Conservation (phyloP, 768 basidiomycete genomes). For the Pleurotus djamor region DNA sequence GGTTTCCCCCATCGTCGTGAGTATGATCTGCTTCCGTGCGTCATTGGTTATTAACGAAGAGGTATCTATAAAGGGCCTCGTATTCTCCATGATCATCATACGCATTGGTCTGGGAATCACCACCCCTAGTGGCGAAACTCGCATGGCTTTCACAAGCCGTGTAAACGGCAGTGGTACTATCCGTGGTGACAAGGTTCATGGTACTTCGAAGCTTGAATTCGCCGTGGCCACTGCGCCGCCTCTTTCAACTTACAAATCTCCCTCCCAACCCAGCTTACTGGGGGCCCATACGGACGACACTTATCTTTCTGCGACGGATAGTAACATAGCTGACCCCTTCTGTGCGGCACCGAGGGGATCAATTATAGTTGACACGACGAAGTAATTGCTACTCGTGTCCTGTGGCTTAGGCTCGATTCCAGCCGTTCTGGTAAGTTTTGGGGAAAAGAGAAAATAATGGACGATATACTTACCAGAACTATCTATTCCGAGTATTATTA, state of each 20-base stretch:
- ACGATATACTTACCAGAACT: background rate
- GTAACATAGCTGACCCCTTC: too few relatives aligned
- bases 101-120: slow-evolving; percentile 32
- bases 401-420: too few relatives aligned
- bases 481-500: too few relatives aligned
- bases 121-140: slow-evolving; percentile 13
- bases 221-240: background rate
- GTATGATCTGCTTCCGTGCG: slow-evolving; percentile 5
- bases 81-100: slow-evolving; percentile 38
- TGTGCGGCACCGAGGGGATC: too few relatives aligned
- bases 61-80: slow-evolving; percentile 23
- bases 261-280: too few relatives aligned
- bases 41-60: background rate
- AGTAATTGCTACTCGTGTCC: too few relatives aligned
- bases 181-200: background rate
- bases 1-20: slow-evolving; percentile 20
- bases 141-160: background rate
- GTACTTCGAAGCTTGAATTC: background rate
- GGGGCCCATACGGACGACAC: too few relatives aligned
- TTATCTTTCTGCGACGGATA: too few relatives aligned
- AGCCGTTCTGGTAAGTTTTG: too few relatives aligned
- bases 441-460: too few relatives aligned
- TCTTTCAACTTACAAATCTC: background rate
- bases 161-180: background rate
- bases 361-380: too few relatives aligned